Conservation (phyloP, 306 rosid species). For the Cucurbita argyrosperma region DNA sequence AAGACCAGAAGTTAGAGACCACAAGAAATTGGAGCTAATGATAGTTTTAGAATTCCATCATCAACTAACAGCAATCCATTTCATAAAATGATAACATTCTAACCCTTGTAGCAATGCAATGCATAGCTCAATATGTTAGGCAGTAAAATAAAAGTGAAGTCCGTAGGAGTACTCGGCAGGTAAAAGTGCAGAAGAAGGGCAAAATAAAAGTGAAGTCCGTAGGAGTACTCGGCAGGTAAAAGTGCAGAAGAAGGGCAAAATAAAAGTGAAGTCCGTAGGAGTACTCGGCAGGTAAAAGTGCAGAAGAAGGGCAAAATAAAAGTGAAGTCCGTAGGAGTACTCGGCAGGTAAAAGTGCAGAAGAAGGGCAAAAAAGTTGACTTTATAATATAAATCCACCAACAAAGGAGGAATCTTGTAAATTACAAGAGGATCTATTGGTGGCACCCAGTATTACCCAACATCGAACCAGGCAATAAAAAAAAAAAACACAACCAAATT, state of each 20-base stretch:
- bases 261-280: not conserved
- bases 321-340: not conserved
- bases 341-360: not conserved
- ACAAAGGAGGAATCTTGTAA: not conserved
- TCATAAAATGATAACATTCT: not conserved
- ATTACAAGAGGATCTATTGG: not conserved
- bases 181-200: not conserved
- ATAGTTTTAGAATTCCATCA: not conserved
- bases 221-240: not conserved
- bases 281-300: not conserved
- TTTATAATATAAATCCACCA: not conserved
- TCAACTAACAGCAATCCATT: not conserved
- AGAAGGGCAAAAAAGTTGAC: not conserved
- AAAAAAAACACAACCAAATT: not conserved
- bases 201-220: not conserved
- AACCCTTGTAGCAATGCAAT: not conserved
- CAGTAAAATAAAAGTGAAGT: not conserved
- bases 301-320: not conserved
- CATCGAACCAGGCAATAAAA: no score
- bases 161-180: not conserved
- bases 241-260: not conserved
- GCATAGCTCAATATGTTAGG: not conserved
- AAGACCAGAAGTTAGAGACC: conserved; percentile 1
- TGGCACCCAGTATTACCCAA: not conserved
- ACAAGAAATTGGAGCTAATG: not conserved